Evolutionary conservation across 495 filamentous ascomycete genomes (phyloP), one percentile per base, ranked within the genome.

Genomic region (Mytilinidion resinicola): DNA sequence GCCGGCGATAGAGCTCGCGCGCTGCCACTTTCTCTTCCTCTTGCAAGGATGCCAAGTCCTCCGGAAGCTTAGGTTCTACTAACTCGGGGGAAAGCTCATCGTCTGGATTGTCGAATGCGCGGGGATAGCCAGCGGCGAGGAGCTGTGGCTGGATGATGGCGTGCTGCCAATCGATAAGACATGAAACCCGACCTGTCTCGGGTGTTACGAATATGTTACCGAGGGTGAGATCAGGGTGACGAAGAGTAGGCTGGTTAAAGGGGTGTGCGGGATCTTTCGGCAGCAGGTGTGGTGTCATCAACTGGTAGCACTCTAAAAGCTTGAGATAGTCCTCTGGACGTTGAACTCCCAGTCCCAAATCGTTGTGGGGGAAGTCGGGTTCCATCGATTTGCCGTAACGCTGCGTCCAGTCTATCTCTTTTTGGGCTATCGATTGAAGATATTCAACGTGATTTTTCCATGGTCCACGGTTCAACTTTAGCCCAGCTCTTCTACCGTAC

Each of bases 81-180:
- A 67, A 54, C 1, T 48, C 59, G 12, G 47, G 54, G 46, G 60
- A 41, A n/a, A 56, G 47, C 41, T 58, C 44, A n/a, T 53, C 50
- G 25, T 64, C 49, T 17, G 64, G 61, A 17, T 73, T 73, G 50
- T 73, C 61, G 59, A 72, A 72, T 50, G 67, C 37, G 7, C 57
- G 44, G 0, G 68, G 69, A 4, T 67, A 67, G 30, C 68, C 69
- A 49, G 69, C 69, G 41, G 60, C 70, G 11, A 73, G 49, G 21
- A 56, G 64, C 25, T 65, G 68, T 0, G 70, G 72, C n/a, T 73
- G 55, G 21, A 69, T 53, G 0, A 65, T 66, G 6, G 67, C 56
- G 51, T 72, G 60, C 38, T 74, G 62, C 72, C 63, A 73, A 51
- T 74, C 68, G 46, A 74, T 73, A 9, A 72, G 63, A n/a, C 70